Conservation (phyloP, 768 basidiomycete species). For the Auriscalpium microsporum region DNA sequence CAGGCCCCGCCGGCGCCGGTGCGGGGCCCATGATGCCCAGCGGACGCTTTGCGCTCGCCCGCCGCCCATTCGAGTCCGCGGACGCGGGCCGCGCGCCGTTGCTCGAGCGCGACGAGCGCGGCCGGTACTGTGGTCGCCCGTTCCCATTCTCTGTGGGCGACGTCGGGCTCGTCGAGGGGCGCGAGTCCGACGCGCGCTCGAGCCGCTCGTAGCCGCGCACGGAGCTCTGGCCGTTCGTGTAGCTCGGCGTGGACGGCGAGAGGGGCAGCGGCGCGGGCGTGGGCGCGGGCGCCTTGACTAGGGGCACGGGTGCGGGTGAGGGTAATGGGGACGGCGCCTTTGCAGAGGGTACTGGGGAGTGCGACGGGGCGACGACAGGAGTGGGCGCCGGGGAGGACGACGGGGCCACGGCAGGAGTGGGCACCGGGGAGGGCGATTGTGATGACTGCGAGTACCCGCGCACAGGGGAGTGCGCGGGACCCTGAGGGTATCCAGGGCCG, state of each 20-base stretch:
- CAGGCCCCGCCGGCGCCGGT: conserved; percentile 16
- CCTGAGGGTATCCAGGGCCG: background rate
- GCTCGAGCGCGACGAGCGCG: background rate
- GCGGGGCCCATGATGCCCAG: background rate
- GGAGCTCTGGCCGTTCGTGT: background rate
- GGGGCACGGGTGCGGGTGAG: too few species aligned
- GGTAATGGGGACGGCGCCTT: background rate
- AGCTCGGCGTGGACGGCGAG: background rate
- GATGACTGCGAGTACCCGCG: background rate
- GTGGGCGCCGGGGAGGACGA: background rate
- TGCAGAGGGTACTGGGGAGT: background rate
- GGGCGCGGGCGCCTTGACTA: too few species aligned
- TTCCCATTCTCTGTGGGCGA: background rate
- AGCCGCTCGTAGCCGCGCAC: background rate
- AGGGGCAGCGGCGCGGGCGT: too few species aligned
- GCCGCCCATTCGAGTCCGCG: background rate
- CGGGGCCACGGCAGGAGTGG: background rate
- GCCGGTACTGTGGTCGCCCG: background rate
- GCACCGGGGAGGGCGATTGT: background rate
- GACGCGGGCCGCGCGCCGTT: background rate
- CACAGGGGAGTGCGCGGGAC: too few species aligned
- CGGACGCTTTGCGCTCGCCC: background rate
- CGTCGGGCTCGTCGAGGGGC: background rate
- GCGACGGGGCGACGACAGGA: background rate
- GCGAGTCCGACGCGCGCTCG: background rate